Evolutionary conservation across 306 rosid species (phyloP).

Genomic region (Vachellia collinsii): DNA sequence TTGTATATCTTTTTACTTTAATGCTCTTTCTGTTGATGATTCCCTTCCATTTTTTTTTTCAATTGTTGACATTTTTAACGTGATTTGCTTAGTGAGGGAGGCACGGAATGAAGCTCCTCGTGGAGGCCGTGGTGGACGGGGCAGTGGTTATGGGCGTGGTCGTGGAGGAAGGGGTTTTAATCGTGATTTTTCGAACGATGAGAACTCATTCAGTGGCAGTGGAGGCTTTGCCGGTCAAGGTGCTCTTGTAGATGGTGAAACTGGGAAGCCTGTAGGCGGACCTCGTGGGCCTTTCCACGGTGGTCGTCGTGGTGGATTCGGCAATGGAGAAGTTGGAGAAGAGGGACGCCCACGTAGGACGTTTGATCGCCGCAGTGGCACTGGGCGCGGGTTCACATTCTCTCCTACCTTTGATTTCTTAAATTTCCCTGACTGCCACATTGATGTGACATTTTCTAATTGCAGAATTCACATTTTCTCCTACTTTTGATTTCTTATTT

Average conservation of each 20-base stretch:
- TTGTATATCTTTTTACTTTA: background rate
- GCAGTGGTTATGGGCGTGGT: constrained; percentile 55
- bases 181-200: constrained; percentile 57
- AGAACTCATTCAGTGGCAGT: constrained; percentile 42
- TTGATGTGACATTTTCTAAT: constrained; percentile 28
- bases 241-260: constrained; percentile 65
- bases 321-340: constrained; percentile 74
- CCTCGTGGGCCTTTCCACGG: constrained; percentile 75
- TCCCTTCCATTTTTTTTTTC: background rate
- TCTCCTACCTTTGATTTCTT: background rate
- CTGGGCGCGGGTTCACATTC: constrained; percentile 73
- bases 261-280: constrained; percentile 56
- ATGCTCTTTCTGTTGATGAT: background rate
- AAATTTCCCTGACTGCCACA: background rate
- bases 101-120: constrained; percentile 62
- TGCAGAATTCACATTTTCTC: constrained; percentile 44
- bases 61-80: background rate
- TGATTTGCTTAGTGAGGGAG: constrained; percentile 66
- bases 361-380: constrained; percentile 91
- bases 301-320: constrained; percentile 80
- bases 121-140: constrained; percentile 71
- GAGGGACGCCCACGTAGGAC: constrained; percentile 72
- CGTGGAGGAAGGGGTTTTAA: constrained; percentile 41
- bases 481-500: background rate
- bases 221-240: constrained; percentile 52